Base-by-base conservation (phyloP, 1,139 yeast genomes). In the Hyphopichia fennica region DNA sequence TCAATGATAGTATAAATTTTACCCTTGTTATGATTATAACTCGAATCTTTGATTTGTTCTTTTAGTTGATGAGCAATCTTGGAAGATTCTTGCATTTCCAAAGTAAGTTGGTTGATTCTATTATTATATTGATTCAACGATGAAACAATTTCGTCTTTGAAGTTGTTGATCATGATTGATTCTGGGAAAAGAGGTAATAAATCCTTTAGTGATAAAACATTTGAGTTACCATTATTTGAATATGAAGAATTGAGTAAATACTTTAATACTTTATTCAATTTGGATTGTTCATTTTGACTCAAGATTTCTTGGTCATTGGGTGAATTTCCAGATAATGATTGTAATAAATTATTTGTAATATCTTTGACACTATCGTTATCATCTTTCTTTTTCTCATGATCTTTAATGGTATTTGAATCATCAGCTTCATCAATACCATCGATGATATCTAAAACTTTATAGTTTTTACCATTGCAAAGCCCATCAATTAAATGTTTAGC, bases 181-280 rank as follows among this genome's bases (percentile, higher is more conserved):
- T 89, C 93, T 0, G 97, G 96, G 52, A 91, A 84, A 28, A 89
- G 65, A 1, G 96, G 96, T 38, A 95, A 63, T 31, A 95, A 60
- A 53, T 93, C 98, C 51, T 88, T 91, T 40, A 93, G 82, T 3
- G 83, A 77, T 19, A 93, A 65, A 23, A 60, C 51, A 38, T 52
- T 54, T 1, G 60, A 49, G 23, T 49, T 58, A 13, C 51, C 49
- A 18, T 51, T 46, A 16, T 43, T 47, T 15, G 49, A 46, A 40
- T 59, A 53, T 2, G 69, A 61, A 8, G 59, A 42, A 35, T 54
- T 55, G 13, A 65, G 52, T n/a, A 66, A 52, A 41, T 63, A 65
- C 35, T 52, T 57, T 34, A 67, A 48, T 1, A 58, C 60, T 39
- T 50, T 52, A 39, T 59, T 62, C 29, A 60, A 44, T 25, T 51